Base-by-base conservation (phyloP, 2,329 filamentous ascomycete genomes). In the Ceratocystis variospora region DNA sequence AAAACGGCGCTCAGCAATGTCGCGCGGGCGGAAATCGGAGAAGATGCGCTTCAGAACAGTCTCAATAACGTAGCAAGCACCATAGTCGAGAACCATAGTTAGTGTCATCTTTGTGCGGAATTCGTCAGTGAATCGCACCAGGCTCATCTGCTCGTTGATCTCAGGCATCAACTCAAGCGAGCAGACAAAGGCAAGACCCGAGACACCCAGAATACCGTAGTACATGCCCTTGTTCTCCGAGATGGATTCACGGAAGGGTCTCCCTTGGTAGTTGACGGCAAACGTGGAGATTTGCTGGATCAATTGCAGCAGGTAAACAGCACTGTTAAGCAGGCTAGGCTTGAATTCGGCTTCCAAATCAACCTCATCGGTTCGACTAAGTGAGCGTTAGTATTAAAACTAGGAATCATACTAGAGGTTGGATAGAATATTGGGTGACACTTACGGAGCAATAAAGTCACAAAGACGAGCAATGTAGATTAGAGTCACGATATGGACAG, bases 201-300 rank as follows among this genome's bases (percentile, higher is more conserved):
- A 90, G 17, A 96, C 93, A 70, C 88, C 88, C 50, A 99, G 79
- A 66, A 99, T 90, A 68, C 94, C 94, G 81, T 89, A 99, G 79
- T 94, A 99, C 94, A 99, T 99, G 75, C 90, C 91, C 76, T 86
- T 88, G 80, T 99, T 99, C 78, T 96, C 94, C 4, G 88, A 87
- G 70, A 99, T 90, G 25, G 88, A 89, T 78, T 99, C 94, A 68
- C 94, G 89, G 87, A 99, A 99, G 12, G 94, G 94, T 8, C 94
- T 88, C 68, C 94, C 94, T 77, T 99, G 94, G 80, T 99, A 99
- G 80, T 99, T 99, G 80, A 99, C 96, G 68, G 94, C 92, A 73
- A 99, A 99, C 2, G 94, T 99, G 28, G 92, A 96, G 73, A 99
- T 96, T 76, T 99, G 94, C 77, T 99, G 94, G 76, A 99, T 97